These are phyloP conservation scores for Salix udensis DNA, from an alignment of 345 rosid species.

Conservation along the genomic window DNA sequence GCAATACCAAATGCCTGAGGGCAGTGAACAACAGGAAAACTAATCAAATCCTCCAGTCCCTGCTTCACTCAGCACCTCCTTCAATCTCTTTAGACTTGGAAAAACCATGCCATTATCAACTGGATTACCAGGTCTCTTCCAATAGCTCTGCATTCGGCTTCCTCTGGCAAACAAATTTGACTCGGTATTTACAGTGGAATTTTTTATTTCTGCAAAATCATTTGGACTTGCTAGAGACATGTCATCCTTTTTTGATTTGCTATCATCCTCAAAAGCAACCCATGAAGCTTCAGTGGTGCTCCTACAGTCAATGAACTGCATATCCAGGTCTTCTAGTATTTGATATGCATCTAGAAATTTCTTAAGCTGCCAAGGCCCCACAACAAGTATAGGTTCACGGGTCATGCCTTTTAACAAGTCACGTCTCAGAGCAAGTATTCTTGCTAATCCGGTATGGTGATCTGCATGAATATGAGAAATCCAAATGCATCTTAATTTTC, in stretches of 20 bases:
- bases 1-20: slow-evolving; percentile 82
- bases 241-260: slow-evolving; percentile 22
- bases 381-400: slow-evolving; percentile 76
- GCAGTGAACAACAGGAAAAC: slow-evolving; percentile 94
- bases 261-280: slow-evolving; percentile 41
- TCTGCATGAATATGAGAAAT: slow-evolving; percentile 97
- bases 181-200: slow-evolving; percentile 16
- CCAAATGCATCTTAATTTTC: slow-evolving; percentile 72
- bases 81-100: slow-evolving; percentile 47
- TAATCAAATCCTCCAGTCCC: slow-evolving; percentile 64
- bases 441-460: slow-evolving; percentile 85
- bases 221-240: slow-evolving; percentile 25
- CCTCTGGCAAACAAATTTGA: slow-evolving; percentile 58
- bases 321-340: slow-evolving; percentile 84
- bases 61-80: slow-evolving; percentile 52
- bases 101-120: slow-evolving; percentile 40
- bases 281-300: slow-evolving; percentile 59
- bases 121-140: slow-evolving; percentile 50
- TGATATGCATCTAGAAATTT: slow-evolving; percentile 79
- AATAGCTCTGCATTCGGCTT: slow-evolving; percentile 69
- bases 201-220: slow-evolving; percentile 4
- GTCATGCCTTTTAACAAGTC: slow-evolving; percentile 55
- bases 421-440: slow-evolving; percentile 75
- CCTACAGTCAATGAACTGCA: slow-evolving; percentile 86
- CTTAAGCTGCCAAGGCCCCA: slow-evolving; percentile 76